Base-by-base conservation (phyloP, 805 yeast genomes). In the Dipodascopsis uninucleata region DNA sequence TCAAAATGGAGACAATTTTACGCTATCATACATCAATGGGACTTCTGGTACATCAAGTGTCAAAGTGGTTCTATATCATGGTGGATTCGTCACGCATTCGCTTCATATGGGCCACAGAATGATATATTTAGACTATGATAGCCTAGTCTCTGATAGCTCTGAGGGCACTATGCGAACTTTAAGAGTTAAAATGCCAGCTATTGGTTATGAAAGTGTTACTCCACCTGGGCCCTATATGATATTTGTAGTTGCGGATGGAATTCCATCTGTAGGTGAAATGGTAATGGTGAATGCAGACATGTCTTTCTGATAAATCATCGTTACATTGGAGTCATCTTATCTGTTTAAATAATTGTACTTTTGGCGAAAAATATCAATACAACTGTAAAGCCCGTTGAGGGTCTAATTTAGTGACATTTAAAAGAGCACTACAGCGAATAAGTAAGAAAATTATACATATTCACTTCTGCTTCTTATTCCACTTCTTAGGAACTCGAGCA, bases 81-180 rank as follows among this genome's bases (percentile, higher is more conserved):
- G 45, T 6, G 52, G 52, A 20, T 47, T 49, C 23, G 47, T 49
- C 14, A 49, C 52, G 16, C 54, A 46, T 24, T 47, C 53, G 12
- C 24, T 36, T 2, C 54, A 49, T 25, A 49, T 49, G 54, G 54
- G 54, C 22, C 47, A 41, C 10, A 33, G 52, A n/a, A 39, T 49
- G 49, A 26, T 49, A 12, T 49, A 47, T 23, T 44, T 47, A 12
- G 54, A 49, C 21, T 18, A 42, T 18, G 26, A 31, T 5, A 47
- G 44, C 1, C 46, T 49, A 16, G 29, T 9, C 7, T 20, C 31
- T 10, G 41, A 35, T 12, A 14, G 5, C n/a, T 12, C 14, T 4
- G 34, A 28, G 3, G 39, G 36, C 34, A 17, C 46, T 21, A 39
- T 29, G 4, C 49, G 43, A 5, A 39, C 39, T 8, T 9, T 47